Conservation (phyloP, 345 rosid genomes). For the Firmiana major region DNA sequence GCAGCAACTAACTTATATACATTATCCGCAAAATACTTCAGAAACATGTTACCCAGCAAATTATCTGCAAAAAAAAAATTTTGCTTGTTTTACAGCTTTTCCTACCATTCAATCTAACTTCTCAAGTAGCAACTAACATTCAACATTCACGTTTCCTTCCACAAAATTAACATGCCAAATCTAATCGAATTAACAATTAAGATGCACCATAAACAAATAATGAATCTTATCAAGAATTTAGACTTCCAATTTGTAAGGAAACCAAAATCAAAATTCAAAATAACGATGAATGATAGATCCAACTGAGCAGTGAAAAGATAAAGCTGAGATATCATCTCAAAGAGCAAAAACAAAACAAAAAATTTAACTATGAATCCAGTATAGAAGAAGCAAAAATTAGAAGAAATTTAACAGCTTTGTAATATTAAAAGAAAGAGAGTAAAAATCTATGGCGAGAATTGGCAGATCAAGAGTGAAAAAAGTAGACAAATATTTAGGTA, state of each 20-base stretch:
- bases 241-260: neutral
- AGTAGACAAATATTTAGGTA: neutral
- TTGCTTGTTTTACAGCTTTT: neutral
- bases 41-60: neutral
- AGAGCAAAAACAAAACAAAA: neutral
- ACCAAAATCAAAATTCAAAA: slow-evolving; percentile 1
- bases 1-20: neutral
- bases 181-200: neutral
- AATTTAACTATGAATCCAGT: neutral
- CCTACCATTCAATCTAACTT: neutral
- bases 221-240: neutral
- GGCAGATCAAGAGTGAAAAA: slow-evolving; percentile 3
- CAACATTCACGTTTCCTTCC: neutral
- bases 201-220: neutral
- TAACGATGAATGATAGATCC: slow-evolving; percentile 26
- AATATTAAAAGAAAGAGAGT: neutral
- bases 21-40: neutral
- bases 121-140: slow-evolving; percentile 1
- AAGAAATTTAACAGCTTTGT: neutral
- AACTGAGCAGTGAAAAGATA: neutral
- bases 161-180: slow-evolving; percentile 9
- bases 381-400: neutral
- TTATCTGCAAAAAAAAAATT: neutral
- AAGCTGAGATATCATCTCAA: slow-evolving; percentile 13
- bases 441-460: neutral